A percentile compares a stretch with the other conserved stretches of the same genome.
Evolutionary conservation across 2,329 filamentous ascomycete species (phyloP).

Genomic region (Alternaria infectoria): DNA sequence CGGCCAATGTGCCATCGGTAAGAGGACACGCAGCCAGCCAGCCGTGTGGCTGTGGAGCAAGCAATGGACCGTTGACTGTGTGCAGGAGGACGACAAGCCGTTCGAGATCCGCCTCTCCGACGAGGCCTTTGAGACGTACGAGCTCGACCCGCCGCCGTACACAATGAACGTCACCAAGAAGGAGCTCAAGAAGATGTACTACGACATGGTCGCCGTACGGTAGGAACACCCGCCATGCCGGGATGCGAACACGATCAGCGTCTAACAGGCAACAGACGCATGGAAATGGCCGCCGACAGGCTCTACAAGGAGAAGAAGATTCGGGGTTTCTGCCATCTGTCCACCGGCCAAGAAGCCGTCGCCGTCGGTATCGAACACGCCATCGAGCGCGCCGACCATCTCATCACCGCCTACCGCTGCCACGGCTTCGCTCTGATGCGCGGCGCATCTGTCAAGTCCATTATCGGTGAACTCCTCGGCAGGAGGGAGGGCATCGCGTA

Average conservation of each 20-base stretch:
- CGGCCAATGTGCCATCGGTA: constrained; percentile 72
- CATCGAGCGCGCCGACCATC: constrained; percentile 86
- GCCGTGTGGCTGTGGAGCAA: not conserved
- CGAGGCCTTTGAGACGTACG: constrained; percentile 99
- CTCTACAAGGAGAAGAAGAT: constrained; percentile 99
- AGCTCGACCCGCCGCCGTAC: constrained; percentile 95
- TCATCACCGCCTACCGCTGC: constrained; percentile 98
- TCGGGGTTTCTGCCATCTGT: constrained; percentile 98
- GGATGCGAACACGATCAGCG: not conserved
- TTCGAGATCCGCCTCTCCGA: constrained; percentile 93
- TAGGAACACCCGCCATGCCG: constrained; percentile 57
- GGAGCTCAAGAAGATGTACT: constrained; percentile 98
- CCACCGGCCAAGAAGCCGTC: constrained; percentile 96
- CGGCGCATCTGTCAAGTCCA: constrained; percentile 67
- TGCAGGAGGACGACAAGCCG: constrained; percentile 87
- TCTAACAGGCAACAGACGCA: constrained; percentile 69
- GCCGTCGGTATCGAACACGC: constrained; percentile 97
- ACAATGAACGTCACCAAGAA: constrained; percentile 94
- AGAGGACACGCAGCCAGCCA: constrained; percentile 33
- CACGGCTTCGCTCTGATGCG: constrained; percentile 99
- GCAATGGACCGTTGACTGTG: constrained; percentile 26
- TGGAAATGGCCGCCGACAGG: constrained; percentile 99
- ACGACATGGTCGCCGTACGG: constrained; percentile 94
- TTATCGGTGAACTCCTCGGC: constrained; percentile 61
- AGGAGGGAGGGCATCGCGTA: constrained; percentile 96